Evolutionary conservation across 2,329 filamentous ascomycete genomes (phyloP).

Genomic region (Fusarium zealandicum): DNA sequence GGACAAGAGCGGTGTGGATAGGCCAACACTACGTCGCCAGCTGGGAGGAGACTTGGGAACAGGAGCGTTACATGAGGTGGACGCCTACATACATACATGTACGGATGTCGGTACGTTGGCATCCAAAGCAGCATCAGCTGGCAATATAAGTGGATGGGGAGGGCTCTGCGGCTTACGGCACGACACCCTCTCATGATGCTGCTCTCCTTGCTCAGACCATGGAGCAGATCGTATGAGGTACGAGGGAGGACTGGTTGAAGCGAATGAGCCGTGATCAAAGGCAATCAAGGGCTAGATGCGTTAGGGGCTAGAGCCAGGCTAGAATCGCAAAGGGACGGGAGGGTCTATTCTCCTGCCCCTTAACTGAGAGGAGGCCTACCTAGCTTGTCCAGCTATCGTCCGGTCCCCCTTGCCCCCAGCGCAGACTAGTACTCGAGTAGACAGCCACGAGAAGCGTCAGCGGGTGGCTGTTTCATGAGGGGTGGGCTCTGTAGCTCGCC

Average conservation of each 20-base stretch:
- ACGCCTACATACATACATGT: constrained; percentile 18
- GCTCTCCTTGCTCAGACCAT: too few species aligned
- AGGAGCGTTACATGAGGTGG: constrained; percentile 26
- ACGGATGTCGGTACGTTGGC: constrained; percentile 18
- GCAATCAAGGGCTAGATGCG: neutral
- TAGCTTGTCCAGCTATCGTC: neutral
- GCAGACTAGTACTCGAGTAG: neutral
- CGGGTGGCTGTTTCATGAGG: constrained; percentile 33
- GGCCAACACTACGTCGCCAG: constrained; percentile 28
- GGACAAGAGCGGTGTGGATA: constrained; percentile 24
- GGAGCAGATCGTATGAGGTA: constrained; percentile 7
- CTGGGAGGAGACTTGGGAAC: neutral
- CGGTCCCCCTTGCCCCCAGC: constrained; percentile 13
- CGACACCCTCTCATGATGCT: constrained; percentile 20
- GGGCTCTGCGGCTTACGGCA: constrained; percentile 18
- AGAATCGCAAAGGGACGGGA: constrained; percentile 14
- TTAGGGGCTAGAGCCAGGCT: constrained; percentile 22
- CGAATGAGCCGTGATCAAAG: neutral
- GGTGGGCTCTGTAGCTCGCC: constrained; percentile 12
- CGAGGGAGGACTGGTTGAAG: constrained; percentile 2
- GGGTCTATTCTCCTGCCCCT: constrained; percentile 6
- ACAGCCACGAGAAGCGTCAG: constrained; percentile 8
- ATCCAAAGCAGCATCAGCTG: constrained; percentile 14
- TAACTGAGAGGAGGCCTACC: constrained; percentile 16
- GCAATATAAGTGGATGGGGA: constrained; percentile 20